These are phyloP conservation scores for Balansia obtecta DNA, from an alignment of 2,329 filamentous ascomycete species.

Conservation along the genomic window DNA sequence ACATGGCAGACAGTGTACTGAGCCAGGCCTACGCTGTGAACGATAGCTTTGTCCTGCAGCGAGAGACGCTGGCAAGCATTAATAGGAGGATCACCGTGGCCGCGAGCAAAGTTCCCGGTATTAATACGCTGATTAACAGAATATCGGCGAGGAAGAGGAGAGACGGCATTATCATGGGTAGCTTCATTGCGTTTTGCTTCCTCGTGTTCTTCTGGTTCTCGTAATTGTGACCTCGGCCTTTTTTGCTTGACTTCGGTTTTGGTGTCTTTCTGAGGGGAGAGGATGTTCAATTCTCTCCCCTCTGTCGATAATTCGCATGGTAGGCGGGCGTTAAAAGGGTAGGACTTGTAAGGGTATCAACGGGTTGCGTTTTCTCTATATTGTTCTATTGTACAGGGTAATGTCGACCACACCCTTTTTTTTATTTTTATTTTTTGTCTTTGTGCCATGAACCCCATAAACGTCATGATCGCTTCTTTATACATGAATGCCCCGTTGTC, in stretches of 20 bases:
- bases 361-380: conserved; percentile 7
- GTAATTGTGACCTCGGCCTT: conserved; percentile 21
- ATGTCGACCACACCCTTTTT: neutral
- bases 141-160: conserved; percentile 92
- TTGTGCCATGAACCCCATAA: neutral
- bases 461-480: neutral
- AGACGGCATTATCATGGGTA: conserved; percentile 85
- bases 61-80: conserved; percentile 78
- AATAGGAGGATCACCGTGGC: conserved; percentile 83
- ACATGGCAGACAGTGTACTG: conserved; percentile 77
- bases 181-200: conserved; percentile 87
- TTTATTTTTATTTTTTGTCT: too few relatives aligned
- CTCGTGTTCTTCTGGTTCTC: conserved; percentile 71
- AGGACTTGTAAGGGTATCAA: conserved; percentile 20
- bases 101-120: conserved; percentile 81
- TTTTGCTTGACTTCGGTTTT: neutral
- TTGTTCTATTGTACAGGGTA: conserved; percentile 17
- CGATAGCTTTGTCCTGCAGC: conserved; percentile 76
- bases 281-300: neutral
- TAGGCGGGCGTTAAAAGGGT: conserved; percentile 18
- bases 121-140: conserved; percentile 82
- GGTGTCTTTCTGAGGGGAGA: too few relatives aligned
- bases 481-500: neutral
- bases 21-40: conserved; percentile 95
- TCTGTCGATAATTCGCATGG: conserved; percentile 9